Percentiles rank a stretch among this genome's conserved stretches.
Conservation (phyloP, 2,329 filamentous ascomycete species). For the Pseudocercospora musae region DNA sequence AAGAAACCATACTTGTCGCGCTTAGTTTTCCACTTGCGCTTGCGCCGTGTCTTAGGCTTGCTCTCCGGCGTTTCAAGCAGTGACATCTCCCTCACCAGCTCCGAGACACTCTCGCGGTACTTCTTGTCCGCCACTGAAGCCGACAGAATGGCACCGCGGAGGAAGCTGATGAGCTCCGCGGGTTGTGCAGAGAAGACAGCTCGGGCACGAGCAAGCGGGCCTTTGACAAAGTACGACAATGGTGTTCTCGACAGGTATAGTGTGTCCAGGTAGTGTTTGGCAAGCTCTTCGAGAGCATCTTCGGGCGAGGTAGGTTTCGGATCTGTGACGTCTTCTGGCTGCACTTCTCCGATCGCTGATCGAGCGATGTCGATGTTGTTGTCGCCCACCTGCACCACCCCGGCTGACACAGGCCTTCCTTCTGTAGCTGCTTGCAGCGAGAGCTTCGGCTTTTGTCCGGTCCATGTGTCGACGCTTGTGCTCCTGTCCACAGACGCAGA, state of each 20-base stretch:
- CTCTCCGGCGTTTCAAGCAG: constrained; percentile 16
- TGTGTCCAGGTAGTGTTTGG: constrained; percentile 42
- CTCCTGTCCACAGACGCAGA: constrained; percentile 17
- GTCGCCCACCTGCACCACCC: not conserved
- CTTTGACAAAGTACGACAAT: constrained; percentile 79
- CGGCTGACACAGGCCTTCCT: not conserved
- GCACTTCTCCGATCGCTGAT: not conserved
- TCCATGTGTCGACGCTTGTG: not conserved
- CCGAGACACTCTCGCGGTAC: constrained; percentile 67
- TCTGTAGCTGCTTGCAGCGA: not conserved
- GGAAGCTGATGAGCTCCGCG: constrained; percentile 62
- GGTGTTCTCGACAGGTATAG: constrained; percentile 61
- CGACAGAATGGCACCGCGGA: constrained; percentile 48
- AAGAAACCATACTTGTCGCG: constrained; percentile 68
- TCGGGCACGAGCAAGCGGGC: constrained; percentile 70
- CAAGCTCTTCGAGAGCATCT: constrained; percentile 30
- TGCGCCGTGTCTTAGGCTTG: constrained; percentile 41
- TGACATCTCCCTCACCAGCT: constrained; percentile 57
- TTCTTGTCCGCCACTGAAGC: constrained; percentile 69
- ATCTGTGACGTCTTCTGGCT: not conserved
- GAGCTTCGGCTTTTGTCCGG: constrained; percentile 1
- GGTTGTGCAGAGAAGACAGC: constrained; percentile 65
- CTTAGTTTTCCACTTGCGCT: constrained; percentile 61
- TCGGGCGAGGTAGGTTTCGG: constrained; percentile 4
- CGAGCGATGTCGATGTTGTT: not conserved